Base-by-base conservation (phyloP, 306 rosid species). In the Quercus bicolor region DNA sequence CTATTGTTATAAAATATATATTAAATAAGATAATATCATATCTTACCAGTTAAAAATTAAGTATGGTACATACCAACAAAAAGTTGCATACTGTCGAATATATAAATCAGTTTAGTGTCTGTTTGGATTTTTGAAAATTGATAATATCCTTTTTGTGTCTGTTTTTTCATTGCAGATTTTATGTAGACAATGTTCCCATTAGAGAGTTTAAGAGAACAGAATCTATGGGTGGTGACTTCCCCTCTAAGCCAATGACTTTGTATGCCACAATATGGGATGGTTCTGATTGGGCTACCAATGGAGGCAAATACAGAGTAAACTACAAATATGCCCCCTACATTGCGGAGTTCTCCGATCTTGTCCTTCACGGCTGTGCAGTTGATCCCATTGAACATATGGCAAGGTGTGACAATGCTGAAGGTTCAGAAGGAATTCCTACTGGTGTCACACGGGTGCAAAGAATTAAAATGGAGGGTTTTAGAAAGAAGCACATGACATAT, bases 241-340 rank as follows among this genome's bases (percentile, higher is more conserved):
- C 98, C 6, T 80, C 97, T 55, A 95, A 95, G 87, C 91, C 98
- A 80, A 95, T 95, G 98, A 89, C 94, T 68, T 80, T 95, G 66
- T 92, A 92, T 83, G 97, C 97, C 11, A 95, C 98, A 74, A 92
- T 95, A 77, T 95, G 98, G 98, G 98, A 95, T 88, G 98, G 88
- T 68, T 95, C 98, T 34, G 87, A 81, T 78, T 95, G 98, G 98
- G 98, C 98, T 37, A 95, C 98, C 65, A 91, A 95, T 85, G 98
- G 98, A 13, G 98, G 98, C 14, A 92, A 91, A 82, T 95, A 95
- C 86, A 85, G 85, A 78, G 98, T 92, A 20, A 92, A 91, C 77
- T 95, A 95, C 91, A 92, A 92, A 83, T 95, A 92, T 68, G 92
- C 98, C 8, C 98, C 98, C 12, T 95, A 74, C 80, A 79, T 90